A percentile compares a stretch with the other conserved stretches of the same genome.
Evolutionary conservation across 305 asterid genomes (phyloP).

Genomic region (Fraxinus nigra): DNA sequence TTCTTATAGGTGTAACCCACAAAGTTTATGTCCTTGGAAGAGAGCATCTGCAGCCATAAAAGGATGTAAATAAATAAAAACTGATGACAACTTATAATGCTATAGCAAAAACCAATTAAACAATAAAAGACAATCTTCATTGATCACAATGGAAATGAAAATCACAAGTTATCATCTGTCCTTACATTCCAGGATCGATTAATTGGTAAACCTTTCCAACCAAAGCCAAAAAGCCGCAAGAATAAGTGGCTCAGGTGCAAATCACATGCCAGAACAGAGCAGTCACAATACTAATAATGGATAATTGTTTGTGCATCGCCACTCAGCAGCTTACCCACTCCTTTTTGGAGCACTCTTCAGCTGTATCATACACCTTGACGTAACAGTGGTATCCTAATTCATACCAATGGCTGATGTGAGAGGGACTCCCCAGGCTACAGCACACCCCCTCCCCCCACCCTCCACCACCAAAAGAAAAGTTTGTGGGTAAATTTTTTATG

Average conservation of each 20-base stretch:
- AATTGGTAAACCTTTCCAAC: background rate
- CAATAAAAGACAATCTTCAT: conserved; percentile 5
- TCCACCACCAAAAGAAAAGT: background rate
- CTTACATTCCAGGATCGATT: background rate
- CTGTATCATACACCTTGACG: background rate
- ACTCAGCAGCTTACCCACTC: background rate
- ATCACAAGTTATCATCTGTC: background rate
- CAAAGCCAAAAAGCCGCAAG: background rate
- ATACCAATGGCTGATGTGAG: background rate
- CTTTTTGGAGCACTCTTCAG: background rate
- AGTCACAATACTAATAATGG: background rate
- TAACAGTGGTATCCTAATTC: background rate
- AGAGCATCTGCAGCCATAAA: conserved; percentile 70
- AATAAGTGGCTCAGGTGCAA: background rate
- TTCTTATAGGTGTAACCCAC: conserved; percentile 93
- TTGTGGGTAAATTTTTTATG: background rate
- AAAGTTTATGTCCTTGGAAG: conserved; percentile 89
- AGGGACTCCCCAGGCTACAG: background rate
- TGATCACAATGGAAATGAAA: background rate
- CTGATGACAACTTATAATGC: background rate
- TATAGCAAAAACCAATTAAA: background rate
- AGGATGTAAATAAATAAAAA: conserved; percentile 14
- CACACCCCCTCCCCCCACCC: background rate
- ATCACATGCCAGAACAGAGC: background rate
- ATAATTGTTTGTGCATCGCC: background rate